phyloP scores from a whole-genome alignment of 2,329 filamentous ascomycete genomes.

The Phialophora expanda region DNA sequence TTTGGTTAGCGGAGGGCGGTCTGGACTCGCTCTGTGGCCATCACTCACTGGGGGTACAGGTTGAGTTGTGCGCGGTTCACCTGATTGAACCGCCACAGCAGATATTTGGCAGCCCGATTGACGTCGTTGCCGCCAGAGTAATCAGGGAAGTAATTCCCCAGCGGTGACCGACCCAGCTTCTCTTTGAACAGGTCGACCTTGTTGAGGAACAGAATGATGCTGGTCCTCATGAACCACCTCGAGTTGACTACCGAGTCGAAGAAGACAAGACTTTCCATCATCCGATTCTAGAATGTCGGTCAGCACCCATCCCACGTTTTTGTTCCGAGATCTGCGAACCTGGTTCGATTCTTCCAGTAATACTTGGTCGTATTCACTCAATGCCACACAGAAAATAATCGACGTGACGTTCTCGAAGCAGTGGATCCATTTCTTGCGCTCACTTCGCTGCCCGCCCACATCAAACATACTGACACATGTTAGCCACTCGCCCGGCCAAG shows the following conservation, averaged over 20 bases:
- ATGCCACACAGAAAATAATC: constrained; percentile 97
- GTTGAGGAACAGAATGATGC: constrained; percentile 97
- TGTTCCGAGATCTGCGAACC: constrained; percentile 58
- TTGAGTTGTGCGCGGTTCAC: constrained; percentile 96
- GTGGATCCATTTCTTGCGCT: constrained; percentile 99
- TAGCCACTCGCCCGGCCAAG: constrained; percentile 30
- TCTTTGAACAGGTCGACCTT: constrained; percentile 98
- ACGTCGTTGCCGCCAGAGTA: constrained; percentile 98
- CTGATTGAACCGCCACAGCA: constrained; percentile 98
- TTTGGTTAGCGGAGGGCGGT: background rate
- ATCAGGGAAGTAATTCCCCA: constrained; percentile 96
- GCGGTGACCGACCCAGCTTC: constrained; percentile 84
- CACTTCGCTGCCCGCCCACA: constrained; percentile 93
- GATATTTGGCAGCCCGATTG: constrained; percentile 95
- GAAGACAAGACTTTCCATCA: constrained; percentile 97
- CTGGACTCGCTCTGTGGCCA: background rate
- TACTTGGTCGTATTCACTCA: constrained; percentile 98
- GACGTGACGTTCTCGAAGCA: constrained; percentile 99
- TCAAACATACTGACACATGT: constrained; percentile 85
- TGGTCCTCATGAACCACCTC: constrained; percentile 98
- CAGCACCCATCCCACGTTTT: constrained; percentile 3
- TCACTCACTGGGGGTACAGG: constrained; percentile 90
- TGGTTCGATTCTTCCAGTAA: constrained; percentile 96
- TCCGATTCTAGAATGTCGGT: constrained; percentile 74
- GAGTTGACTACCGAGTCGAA: constrained; percentile 99